Evolutionary conservation across 495 filamentous ascomycete genomes (phyloP).

Genomic region (Lasiosphaeria ovina): DNA sequence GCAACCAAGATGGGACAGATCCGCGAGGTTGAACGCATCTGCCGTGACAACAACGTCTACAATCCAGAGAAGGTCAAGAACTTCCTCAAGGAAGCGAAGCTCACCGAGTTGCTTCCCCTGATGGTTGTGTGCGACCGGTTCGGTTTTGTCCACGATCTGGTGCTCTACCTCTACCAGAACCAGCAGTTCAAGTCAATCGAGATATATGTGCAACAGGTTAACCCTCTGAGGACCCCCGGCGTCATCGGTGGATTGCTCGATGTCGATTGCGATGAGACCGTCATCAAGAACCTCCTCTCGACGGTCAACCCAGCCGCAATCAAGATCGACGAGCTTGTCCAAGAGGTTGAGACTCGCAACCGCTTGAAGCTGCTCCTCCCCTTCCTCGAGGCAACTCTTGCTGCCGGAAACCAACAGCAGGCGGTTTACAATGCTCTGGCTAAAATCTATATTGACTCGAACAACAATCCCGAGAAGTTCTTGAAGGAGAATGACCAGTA

Average conservation of each 20-base stretch:
- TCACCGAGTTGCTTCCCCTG: slow-evolving; percentile 89
- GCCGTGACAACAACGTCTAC: slow-evolving; percentile 88
- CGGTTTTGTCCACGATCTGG: slow-evolving; percentile 96
- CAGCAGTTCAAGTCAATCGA: slow-evolving; percentile 99
- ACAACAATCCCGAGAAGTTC: slow-evolving; percentile 98
- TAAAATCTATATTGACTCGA: slow-evolving; percentile 99
- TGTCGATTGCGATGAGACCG: slow-evolving; percentile 93
- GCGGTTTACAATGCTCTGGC: slow-evolving; percentile 97
- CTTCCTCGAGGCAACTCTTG: slow-evolving; percentile 91
- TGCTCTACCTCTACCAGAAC: slow-evolving; percentile 97
- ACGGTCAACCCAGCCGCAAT: slow-evolving; percentile 83
- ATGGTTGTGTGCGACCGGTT: slow-evolving; percentile 99
- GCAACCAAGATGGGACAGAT: slow-evolving; percentile 89
- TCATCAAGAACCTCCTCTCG: slow-evolving; percentile 90
- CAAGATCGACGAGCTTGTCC: slow-evolving; percentile 93
- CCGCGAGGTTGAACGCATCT: slow-evolving; percentile 94
- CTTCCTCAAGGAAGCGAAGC: slow-evolving; percentile 94
- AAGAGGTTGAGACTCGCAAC: slow-evolving; percentile 92
- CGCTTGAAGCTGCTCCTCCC: slow-evolving; percentile 93
- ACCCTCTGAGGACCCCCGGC: slow-evolving; percentile 87
- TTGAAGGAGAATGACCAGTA: slow-evolving; percentile 98
- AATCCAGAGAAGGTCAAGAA: slow-evolving; percentile 98
- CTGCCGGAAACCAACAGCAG: slow-evolving; percentile 91
- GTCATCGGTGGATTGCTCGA: slow-evolving; percentile 95
- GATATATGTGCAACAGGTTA: slow-evolving; percentile 98